Conservation (phyloP, 2,329 filamentous ascomycete species). For the Karstenula rhodostoma region DNA sequence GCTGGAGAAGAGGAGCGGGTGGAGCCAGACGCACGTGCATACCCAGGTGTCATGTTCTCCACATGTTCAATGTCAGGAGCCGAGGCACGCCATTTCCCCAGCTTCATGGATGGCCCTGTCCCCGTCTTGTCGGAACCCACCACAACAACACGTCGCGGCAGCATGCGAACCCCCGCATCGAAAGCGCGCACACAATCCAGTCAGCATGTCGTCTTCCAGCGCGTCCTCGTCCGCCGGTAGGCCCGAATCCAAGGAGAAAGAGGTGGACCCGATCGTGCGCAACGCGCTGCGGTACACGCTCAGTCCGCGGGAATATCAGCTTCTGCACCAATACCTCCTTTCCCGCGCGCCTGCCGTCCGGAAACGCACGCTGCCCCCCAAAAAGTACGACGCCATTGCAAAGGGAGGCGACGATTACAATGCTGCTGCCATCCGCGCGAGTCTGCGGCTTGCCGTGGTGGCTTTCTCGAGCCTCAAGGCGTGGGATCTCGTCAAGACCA, state of each 20-base stretch:
- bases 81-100: conserved; percentile 20
- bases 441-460: conserved; percentile 54
- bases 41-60: conserved; percentile 2
- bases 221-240: conserved; percentile 37
- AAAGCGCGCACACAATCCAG: background rate
- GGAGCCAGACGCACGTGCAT: conserved; percentile 5
- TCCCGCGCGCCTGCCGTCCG: conserved; percentile 72
- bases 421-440: conserved; percentile 56
- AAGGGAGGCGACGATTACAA: conserved; percentile 58
- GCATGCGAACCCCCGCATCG: conserved; percentile 9
- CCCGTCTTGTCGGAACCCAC: conserved; percentile 7
- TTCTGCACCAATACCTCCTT: conserved; percentile 82
- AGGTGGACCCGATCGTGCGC: conserved; percentile 75
- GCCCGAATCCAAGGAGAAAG: conserved; percentile 56
- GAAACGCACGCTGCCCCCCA: conserved; percentile 60
- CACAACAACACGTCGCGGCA: conserved; percentile 19
- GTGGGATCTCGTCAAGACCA: conserved; percentile 54
- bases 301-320: conserved; percentile 84
- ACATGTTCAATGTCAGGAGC: conserved; percentile 1
- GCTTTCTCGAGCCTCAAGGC: conserved; percentile 56
- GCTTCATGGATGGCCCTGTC: conserved; percentile 16
- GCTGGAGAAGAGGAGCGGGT: background rate
- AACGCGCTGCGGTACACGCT: conserved; percentile 86
- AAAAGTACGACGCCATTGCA: conserved; percentile 60
- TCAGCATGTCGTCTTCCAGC: conserved; percentile 46